Percentiles rank a stretch among this genome's conserved stretches.
These are phyloP conservation scores for barrel medic (Medicago truncatula) DNA, from an alignment of 306 rosid genomes.

Conservation along the genomic window MtrunA17r5.0-ANR NC_053044.1:16027501-16028000, in stretches of 20 bases:
- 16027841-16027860: neutral
- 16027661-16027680: conserved; percentile 18
- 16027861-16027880: neutral
- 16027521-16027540: conserved; percentile 53
- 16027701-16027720: conserved; percentile 2
- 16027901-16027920: neutral
- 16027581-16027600: conserved; percentile 47
- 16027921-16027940: too few species aligned
- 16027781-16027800: neutral
- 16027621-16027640: conserved; percentile 20
- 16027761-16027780: neutral
- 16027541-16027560: conserved; percentile 27
- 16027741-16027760: neutral
- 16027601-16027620: conserved; percentile 49
- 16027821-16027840: neutral
- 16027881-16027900: neutral
- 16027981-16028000: too few species aligned
- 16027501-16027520: conserved; percentile 63
- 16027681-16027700: conserved; percentile 18
- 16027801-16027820: neutral
- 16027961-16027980: too few species aligned
- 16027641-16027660: conserved; percentile 25
- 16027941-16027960: too few species aligned
- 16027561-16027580: conserved; percentile 55
- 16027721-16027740: neutral